These are phyloP conservation scores for Grigorovia transvaalensis DNA, from an alignment of 805 yeast species.

Conservation along the genomic window DNA sequence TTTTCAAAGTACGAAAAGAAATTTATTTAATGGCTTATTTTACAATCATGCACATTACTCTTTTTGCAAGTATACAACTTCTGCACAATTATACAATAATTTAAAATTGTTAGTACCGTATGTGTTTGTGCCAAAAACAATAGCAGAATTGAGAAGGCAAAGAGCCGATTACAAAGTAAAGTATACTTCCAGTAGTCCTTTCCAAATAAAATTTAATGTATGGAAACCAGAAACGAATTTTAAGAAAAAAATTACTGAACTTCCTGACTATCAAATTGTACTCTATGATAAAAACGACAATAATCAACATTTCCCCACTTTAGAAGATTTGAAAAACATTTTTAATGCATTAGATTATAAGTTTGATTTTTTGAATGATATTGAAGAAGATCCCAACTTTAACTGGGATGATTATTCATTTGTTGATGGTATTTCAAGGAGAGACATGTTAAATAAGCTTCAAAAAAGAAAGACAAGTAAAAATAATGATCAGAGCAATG, in stretches of 20 bases:
- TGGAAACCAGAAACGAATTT: slow-evolving; percentile 78
- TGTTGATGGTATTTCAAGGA: slow-evolving; percentile 8
- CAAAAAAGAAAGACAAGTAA: slow-evolving; percentile 1
- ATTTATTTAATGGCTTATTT: slow-evolving; percentile 12
- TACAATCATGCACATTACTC: slow-evolving; percentile 14
- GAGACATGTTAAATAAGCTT: slow-evolving; percentile 6
- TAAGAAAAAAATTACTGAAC: slow-evolving; percentile 57
- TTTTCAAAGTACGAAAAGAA: neutral
- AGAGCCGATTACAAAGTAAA: slow-evolving; percentile 35
- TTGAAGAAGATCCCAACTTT: slow-evolving; percentile 7
- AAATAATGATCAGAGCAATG: neutral
- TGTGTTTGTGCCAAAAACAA: slow-evolving; percentile 9
- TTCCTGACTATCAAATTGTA: slow-evolving; percentile 66
- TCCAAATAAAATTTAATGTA: slow-evolving; percentile 42
- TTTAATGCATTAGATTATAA: slow-evolving; percentile 26
- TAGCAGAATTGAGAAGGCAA: slow-evolving; percentile 3
- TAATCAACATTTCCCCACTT: slow-evolving; percentile 36
- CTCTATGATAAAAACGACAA: slow-evolving; percentile 39
- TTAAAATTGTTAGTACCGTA: slow-evolving; percentile 23
- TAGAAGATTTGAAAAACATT: slow-evolving; percentile 32
- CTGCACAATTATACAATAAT: slow-evolving; percentile 24
- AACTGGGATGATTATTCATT: slow-evolving; percentile 18
- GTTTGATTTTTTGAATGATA: slow-evolving; percentile 26
- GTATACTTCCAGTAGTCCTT: slow-evolving; percentile 31
- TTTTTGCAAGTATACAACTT: slow-evolving; percentile 15